A percentile compares a stretch with the other conserved stretches of the same genome.
phyloP scores from a whole-genome alignment of 352 stramenopile genomes.

The Phytophthora sansomeana region DNA sequence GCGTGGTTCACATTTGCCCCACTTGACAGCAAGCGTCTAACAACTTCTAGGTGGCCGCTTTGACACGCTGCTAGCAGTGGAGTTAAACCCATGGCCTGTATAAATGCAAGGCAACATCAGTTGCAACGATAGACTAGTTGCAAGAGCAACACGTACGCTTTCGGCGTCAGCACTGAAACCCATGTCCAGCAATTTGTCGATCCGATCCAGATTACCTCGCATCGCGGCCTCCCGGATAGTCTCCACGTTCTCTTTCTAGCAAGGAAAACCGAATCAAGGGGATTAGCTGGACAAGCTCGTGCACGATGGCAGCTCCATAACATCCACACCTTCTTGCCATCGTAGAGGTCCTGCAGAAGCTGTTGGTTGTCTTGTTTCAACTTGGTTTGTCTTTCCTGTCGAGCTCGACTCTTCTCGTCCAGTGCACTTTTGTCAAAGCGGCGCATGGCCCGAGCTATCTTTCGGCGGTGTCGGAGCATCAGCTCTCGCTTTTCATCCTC shows the following conservation, averaged over 20 bases:
- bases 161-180: constrained; percentile 67
- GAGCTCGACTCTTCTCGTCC: constrained; percentile 41
- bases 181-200: constrained; percentile 53
- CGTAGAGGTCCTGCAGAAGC: constrained; percentile 44
- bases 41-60: constrained; percentile 53
- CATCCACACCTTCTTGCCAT: constrained; percentile 41
- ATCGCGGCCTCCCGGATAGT: constrained; percentile 76
- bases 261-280: too few relatives aligned
- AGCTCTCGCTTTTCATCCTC: constrained; percentile 42
- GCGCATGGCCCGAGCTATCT: constrained; percentile 46
- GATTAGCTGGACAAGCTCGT: too few relatives aligned
- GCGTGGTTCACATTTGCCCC: constrained; percentile 60
- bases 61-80: constrained; percentile 66
- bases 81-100: constrained; percentile 74
- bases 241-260: constrained; percentile 70
- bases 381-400: constrained; percentile 38
- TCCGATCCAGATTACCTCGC: constrained; percentile 54
- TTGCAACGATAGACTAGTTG: too few relatives aligned
- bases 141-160: constrained; percentile 55
- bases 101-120: neutral
- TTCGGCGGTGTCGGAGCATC: constrained; percentile 39
- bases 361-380: constrained; percentile 53
- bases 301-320: too few relatives aligned
- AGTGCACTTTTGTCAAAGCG: constrained; percentile 48
- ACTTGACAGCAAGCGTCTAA: constrained; percentile 51